These are phyloP conservation scores for Lathyrus sativus DNA, from an alignment of 306 rosid species.

Conservation along the genomic window DNA sequence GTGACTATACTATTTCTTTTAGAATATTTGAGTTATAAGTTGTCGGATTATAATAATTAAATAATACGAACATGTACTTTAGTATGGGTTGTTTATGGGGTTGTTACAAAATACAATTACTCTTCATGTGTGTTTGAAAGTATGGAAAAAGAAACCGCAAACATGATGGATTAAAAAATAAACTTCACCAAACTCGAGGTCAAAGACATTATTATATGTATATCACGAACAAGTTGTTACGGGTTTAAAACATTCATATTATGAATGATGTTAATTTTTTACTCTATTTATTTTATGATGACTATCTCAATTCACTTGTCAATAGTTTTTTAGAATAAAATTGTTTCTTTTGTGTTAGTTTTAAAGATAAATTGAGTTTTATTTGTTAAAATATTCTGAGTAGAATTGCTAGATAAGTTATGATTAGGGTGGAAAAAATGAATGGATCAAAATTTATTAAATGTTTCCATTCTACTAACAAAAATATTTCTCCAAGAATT, in stretches of 20 bases:
- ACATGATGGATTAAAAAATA: constrained; percentile 9
- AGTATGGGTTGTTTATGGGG: constrained; percentile 13
- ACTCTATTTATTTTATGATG: too few relatives aligned
- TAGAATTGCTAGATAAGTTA: too few relatives aligned
- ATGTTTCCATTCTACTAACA: too few relatives aligned
- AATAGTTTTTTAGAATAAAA: too few relatives aligned
- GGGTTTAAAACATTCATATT: not conserved
- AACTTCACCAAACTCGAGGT: not conserved
- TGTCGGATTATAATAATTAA: not conserved
- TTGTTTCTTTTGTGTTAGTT: too few relatives aligned
- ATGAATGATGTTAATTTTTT: too few relatives aligned
- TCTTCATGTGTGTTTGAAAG: not conserved
- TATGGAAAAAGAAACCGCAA: not conserved
- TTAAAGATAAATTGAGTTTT: too few relatives aligned
- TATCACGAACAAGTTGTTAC: not conserved
- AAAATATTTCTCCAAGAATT: too few relatives aligned
- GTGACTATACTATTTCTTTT: constrained; percentile 10
- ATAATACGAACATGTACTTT: not conserved
- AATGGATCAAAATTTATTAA: too few relatives aligned
- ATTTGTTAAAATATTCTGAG: too few relatives aligned
- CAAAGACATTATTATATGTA: not conserved
- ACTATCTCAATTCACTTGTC: too few relatives aligned
- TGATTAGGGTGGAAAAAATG: too few relatives aligned
- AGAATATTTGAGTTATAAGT: constrained; percentile 7
- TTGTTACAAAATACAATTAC: constrained; percentile 6